Conservation (phyloP, 1,284 basidiomycete species). For the Sanghuangporus sanghuang region DNA sequence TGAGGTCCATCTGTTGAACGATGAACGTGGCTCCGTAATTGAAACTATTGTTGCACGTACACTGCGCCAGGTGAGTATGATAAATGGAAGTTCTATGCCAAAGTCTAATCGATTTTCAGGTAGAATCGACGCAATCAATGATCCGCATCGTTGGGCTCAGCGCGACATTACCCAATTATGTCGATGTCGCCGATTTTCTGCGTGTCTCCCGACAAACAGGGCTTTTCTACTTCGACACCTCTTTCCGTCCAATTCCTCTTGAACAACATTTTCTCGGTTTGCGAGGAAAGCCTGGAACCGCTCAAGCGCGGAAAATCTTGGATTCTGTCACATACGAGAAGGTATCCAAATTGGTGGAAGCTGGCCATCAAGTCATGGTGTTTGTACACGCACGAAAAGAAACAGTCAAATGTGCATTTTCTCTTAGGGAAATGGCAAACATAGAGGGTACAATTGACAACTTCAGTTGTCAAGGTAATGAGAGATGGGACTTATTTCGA, state of each 20-base stretch:
- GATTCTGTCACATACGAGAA: conserved; percentile 92
- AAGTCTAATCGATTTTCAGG: conserved; percentile 40
- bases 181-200: conserved; percentile 95
- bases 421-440: conserved; percentile 78
- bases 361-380: conserved; percentile 98
- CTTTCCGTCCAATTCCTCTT: conserved; percentile 94
- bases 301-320: conserved; percentile 77
- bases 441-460: conserved; percentile 72
- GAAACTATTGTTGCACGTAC: conserved; percentile 98
- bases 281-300: conserved; percentile 83
- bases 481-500: conserved; percentile 72
- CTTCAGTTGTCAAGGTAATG: conserved; percentile 79
- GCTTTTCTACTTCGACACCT: conserved; percentile 98
- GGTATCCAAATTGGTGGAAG: conserved; percentile 75
- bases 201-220: conserved; percentile 89
- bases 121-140: conserved; percentile 94
- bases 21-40: conserved; percentile 97
- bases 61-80: conserved; percentile 66
- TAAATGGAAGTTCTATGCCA: not conserved
- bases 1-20: conserved; percentile 96
- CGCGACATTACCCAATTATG: conserved; percentile 96
- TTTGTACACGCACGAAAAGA: conserved; percentile 99
- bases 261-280: conserved; percentile 98
- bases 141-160: conserved; percentile 99
- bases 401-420: conserved; percentile 92